Base-by-base conservation (phyloP, 768 basidiomycete species). In the Boletellus ananiceps region DNA sequence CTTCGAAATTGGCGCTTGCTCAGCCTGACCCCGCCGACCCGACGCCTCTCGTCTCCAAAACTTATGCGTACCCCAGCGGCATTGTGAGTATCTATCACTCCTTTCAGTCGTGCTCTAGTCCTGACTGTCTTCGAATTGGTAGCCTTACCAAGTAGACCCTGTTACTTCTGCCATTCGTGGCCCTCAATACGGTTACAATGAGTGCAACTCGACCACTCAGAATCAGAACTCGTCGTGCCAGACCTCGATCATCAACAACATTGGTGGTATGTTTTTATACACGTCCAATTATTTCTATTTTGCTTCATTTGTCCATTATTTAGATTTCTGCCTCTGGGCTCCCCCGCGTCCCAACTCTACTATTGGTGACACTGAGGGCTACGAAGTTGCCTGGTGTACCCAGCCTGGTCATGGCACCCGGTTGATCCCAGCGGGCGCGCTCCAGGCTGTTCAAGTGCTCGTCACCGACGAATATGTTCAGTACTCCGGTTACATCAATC, bases 271-370 rank as follows among this genome's bases (percentile, higher is more conserved):
- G 50, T 42, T 2, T 12, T 12, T n/a, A 5, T n/a, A 5, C 25
- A 8, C 19, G 5, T 16, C 39, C 16, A 8, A 3, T 15, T 38
- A 0, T 36, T 21, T 19, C 15, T 40, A 0, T 33, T 23, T 19
- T 42, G 19, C 1, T 49, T 52, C 73, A 74, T 40, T 68, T 68
- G 32, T 44, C 23, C 54, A 40, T n/a, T 8, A 40, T n/a, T 8
- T 14, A 88, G 86, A 88, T 54, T 88, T 85, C 64, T 88, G 86
- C 57, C 54, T 88, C 0, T 88, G 82, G 81, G 82, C 74, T 5
- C 78, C 84, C 1, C 61, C 73, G 0, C 57, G 56, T 0, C 68
- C 76, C 1, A 72, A 79, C 59, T 71, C 76, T 12, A 65, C 69
- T 12, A 83, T 92, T 35, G 84, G 77, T 40, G 77, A 86, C 53